Base-by-base conservation (phyloP, 805 yeast species). In the Schwanniomyces occidentalis region DNA sequence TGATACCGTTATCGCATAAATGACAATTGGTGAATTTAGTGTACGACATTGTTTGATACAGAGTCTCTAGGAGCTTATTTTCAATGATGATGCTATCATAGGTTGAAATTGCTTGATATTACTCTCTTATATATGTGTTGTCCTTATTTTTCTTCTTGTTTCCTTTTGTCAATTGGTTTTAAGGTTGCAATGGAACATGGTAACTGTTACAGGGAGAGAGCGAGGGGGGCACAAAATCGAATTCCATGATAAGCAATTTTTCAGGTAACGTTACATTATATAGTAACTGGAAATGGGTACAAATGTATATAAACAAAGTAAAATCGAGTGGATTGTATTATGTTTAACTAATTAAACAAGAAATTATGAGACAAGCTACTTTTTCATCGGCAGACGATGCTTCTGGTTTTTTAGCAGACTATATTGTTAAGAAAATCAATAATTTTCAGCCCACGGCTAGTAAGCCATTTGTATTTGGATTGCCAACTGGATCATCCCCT, bases 401-500 rank as follows among this genome's bases (percentile, higher is more conserved):
- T 13, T 65, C 73, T 21, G 56, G 46, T 30, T 63, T 47, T 34
- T 62, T 73, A 32, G 81, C 80, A 13, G 58, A 63, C 26, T 60
- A 71, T 49, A 71, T 77, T 20, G 62, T 73, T 12, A 42, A 52
- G 24, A 54, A 50, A 35, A 76, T 77, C 52, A 72, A 59, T 40
- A 51, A 44, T 0, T 76, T 75, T 38, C 43, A 38, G 2, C 80
- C 82, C 9, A 63, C 77, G 8, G 46, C 68, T 3, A 36, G 45
- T 2, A 63, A 53, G 27, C 81, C 82, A 10, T 75, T 71, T 47
- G 78, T 78, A 1, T 49, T 77, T 27, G 82, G 82, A 2, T 65
- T 78, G 30, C 82, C 82, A 20, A 77, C 82, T 3, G 82, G 82
- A 3, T 76, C 81, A 4, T 75, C 80, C 4, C 82, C 82, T 9